phyloP scores from a whole-genome alignment of 371 early-diverging fungal genomes.

The Enterospora canceri region DNA sequence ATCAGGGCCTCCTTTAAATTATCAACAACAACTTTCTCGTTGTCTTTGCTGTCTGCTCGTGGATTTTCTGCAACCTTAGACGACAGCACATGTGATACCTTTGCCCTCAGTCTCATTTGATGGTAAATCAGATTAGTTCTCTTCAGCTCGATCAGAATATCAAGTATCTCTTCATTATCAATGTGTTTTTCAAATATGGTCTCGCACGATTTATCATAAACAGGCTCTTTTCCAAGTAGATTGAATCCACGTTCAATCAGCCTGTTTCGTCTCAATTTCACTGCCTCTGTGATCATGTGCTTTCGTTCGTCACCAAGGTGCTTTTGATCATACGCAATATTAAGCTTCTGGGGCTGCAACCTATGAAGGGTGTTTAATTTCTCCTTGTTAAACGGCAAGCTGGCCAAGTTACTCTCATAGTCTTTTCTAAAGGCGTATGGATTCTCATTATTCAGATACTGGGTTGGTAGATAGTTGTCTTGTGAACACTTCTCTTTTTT shows the following conservation, averaged over 20 bases:
- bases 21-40: neutral
- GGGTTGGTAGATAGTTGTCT: constrained; percentile 21
- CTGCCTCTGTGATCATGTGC: constrained; percentile 1
- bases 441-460: constrained; percentile 46
- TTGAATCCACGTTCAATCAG: constrained; percentile 22
- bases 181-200: constrained; percentile 22
- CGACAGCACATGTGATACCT: constrained; percentile 31
- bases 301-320: constrained; percentile 22
- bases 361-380: constrained; percentile 30
- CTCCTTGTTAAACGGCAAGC: constrained; percentile 13
- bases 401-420: constrained; percentile 19
- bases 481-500: neutral
- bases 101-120: constrained; percentile 39
- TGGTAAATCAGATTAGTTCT: constrained; percentile 32
- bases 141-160: constrained; percentile 33
- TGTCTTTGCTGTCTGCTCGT: neutral
- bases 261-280: constrained; percentile 6
- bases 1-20: constrained; percentile 8
- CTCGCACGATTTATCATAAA: constrained; percentile 7
- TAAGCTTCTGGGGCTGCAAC: constrained; percentile 36
- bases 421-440: constrained; percentile 35
- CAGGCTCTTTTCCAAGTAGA: constrained; percentile 4
- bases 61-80: constrained; percentile 12
- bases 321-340: constrained; percentile 11
- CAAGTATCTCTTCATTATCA: constrained; percentile 26